Evolutionary conservation across 2,329 filamentous ascomycete species (phyloP).

Genomic region (Albophoma yamanashiensis): DNA sequence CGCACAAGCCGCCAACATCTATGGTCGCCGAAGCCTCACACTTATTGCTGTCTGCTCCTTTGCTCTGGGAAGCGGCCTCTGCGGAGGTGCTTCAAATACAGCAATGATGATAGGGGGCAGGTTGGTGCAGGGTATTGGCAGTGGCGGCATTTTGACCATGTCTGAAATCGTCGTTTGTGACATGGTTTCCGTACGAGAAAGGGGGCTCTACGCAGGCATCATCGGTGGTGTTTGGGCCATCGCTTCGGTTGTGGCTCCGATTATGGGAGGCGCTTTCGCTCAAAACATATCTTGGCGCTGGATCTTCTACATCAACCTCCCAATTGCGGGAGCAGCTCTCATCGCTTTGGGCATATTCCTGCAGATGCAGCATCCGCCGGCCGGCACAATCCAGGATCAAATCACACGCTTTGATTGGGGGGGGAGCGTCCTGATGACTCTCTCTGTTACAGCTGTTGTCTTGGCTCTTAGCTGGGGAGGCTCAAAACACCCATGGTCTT

Average conservation of each 20-base stretch:
- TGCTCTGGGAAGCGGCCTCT: conserved; percentile 11
- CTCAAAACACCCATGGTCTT: conserved; percentile 26
- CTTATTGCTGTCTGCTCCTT: conserved; percentile 16
- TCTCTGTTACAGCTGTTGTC: conserved; percentile 15
- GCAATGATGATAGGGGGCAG: conserved; percentile 32
- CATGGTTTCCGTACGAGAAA: conserved; percentile 33
- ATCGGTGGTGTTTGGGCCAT: conserved; percentile 17
- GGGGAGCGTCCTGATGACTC: conserved; percentile 27
- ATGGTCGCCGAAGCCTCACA: conserved; percentile 32
- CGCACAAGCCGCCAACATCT: conserved; percentile 37
- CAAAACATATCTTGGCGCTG: conserved; percentile 21
- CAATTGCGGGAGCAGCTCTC: conserved; percentile 19
- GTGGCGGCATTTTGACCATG: conserved; percentile 9
- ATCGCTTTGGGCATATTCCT: conserved; percentile 20
- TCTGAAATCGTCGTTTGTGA: conserved; percentile 24
- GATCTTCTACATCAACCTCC: conserved; percentile 30
- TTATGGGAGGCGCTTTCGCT: conserved; percentile 11
- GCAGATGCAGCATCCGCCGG: conserved; percentile 12
- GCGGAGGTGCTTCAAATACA: conserved; percentile 12
- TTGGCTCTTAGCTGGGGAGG: conserved; percentile 29
- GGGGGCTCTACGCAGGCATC: conserved; percentile 27
- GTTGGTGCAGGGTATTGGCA: conserved; percentile 29
- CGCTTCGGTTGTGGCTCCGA: conserved; percentile 16
- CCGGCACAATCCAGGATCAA: not conserved
- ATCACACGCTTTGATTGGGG: conserved; percentile 26